Base-by-base conservation (phyloP, 208 protist species). In the Acanthamoeba royreba region DNA sequence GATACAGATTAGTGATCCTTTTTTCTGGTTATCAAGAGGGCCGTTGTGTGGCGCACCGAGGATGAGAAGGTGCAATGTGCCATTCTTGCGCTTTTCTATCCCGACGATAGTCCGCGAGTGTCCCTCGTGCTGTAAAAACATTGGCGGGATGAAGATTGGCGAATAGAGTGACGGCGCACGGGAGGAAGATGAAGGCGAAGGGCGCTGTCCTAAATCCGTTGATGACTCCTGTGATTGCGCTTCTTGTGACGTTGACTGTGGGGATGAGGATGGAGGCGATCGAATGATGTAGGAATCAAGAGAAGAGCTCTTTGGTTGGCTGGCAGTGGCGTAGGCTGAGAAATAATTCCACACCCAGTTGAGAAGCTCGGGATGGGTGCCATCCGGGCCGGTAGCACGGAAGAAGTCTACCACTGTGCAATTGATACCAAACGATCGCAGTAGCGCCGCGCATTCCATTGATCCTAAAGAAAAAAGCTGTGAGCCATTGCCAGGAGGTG, bases 371-470 rank as follows among this genome's bases (percentile, higher is more conserved):
- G 88, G 88, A 33, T 92, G 88, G 15, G 61, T 92, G 45, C 45
- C 63, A 35, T 92, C 88, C n/a, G 38, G 38, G 9, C 88, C 88
- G 13, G 88, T 92, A 25, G 88, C 61, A 31, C 88, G 40, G 88
- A 63, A 61, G 47, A 92, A 92, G 31, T 92, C 88, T 3, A 92
- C 88, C 11, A 92, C 88, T 38, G 88, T 81, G 43, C 61, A 92
- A 11, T 72, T n/a, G 88, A 92, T 92, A 4, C 88, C 88, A 40
- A 92, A 92, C 17, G 88, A 92, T n/a, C 88, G 88, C 55, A 92
- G 63, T 0, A 92, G 35, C n/a, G 88, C 88, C 17, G 88, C 88
- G 25, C 88, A 92, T 35, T 92, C 88, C 88, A 92, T 79, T 4
- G 88, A 92, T 47, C 88, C 88, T 92, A 15, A 42, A 35, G 5